phyloP scores from a whole-genome alignment of 2,329 filamentous ascomycete species.

The Sporothrix variecibatus region DNA sequence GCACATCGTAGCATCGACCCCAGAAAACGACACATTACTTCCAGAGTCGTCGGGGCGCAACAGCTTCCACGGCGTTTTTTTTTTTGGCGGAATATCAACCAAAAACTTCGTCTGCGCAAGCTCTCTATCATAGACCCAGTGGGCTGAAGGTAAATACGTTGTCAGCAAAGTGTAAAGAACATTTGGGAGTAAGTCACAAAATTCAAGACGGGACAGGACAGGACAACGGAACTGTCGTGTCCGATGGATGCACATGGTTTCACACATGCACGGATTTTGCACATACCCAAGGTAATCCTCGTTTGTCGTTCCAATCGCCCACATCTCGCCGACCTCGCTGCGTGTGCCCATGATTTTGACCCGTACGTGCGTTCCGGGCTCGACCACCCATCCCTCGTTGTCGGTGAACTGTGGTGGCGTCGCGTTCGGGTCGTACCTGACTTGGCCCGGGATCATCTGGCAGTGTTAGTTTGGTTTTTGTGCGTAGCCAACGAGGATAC shows the following conservation, averaged over 20 bases:
- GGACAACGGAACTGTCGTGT: not conserved
- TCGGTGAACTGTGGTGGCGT: constrained; percentile 97
- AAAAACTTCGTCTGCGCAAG: not conserved
- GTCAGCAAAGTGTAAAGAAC: not conserved
- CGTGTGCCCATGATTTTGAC: constrained; percentile 93
- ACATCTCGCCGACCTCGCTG: constrained; percentile 92
- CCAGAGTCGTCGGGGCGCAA: constrained; percentile 3
- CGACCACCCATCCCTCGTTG: constrained; percentile 89
- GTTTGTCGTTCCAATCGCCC: constrained; percentile 96
- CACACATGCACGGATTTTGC: not conserved
- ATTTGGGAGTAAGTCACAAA: not conserved
- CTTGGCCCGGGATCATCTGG: constrained; percentile 85
- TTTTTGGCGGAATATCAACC: too few species aligned
- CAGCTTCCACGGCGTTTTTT: not conserved
- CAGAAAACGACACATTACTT: constrained; percentile 16
- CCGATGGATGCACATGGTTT: not conserved
- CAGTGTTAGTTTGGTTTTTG: too few species aligned
- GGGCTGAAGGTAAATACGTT: not conserved
- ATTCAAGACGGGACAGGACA: not conserved
- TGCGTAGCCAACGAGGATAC: too few species aligned
- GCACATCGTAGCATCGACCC: not conserved
- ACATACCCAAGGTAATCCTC: constrained; percentile 71
- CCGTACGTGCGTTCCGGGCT: constrained; percentile 88
- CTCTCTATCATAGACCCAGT: constrained; percentile 11
- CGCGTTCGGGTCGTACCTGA: constrained; percentile 93